These are phyloP conservation scores for Neohortaea acidophila DNA, from an alignment of 495 filamentous ascomycete species.

Conservation along the genomic window DNA sequence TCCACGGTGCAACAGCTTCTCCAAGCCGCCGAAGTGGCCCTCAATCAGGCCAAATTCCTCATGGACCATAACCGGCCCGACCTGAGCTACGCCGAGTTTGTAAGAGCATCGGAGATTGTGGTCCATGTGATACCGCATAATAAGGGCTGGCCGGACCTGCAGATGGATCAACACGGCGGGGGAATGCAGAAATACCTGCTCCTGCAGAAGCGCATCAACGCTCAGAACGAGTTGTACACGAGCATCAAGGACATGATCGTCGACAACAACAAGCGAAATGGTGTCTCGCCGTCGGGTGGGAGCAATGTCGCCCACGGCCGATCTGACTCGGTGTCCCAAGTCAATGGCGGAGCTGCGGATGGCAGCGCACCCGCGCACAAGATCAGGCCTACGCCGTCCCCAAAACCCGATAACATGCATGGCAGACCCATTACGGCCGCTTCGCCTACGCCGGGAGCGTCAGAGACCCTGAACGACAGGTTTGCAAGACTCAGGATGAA, in stretches of 20 bases:
- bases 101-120: constrained; percentile 62
- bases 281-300: constrained; percentile 26
- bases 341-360: not conserved
- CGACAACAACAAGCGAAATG: constrained; percentile 45
- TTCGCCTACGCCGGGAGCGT: not conserved
- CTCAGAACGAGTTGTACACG: constrained; percentile 34
- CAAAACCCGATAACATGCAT: constrained; percentile 49
- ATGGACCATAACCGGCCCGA: constrained; percentile 32
- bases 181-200: constrained; percentile 14
- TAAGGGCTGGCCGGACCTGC: constrained; percentile 44
- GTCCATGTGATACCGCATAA: constrained; percentile 59
- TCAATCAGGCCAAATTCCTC: constrained; percentile 9
- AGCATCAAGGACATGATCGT: constrained; percentile 52
- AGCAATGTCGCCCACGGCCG: constrained; percentile 2
- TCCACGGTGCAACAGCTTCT: constrained; percentile 5
- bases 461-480: constrained; percentile 18
- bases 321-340: constrained; percentile 1
- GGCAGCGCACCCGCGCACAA: not conserved
- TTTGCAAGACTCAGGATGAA: not conserved
- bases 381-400: constrained; percentile 39
- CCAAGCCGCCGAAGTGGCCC: constrained; percentile 2
- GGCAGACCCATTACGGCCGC: constrained; percentile 32
- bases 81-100: constrained; percentile 57
- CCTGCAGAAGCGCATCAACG: constrained; percentile 18
- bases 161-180: constrained; percentile 25